A percentile compares a stretch with the other conserved stretches of the same genome.
These are phyloP conservation scores for Colletotrichum gloeosporioides DNA, from an alignment of 2,329 filamentous ascomycete genomes.

Conservation along the genomic window DNA sequence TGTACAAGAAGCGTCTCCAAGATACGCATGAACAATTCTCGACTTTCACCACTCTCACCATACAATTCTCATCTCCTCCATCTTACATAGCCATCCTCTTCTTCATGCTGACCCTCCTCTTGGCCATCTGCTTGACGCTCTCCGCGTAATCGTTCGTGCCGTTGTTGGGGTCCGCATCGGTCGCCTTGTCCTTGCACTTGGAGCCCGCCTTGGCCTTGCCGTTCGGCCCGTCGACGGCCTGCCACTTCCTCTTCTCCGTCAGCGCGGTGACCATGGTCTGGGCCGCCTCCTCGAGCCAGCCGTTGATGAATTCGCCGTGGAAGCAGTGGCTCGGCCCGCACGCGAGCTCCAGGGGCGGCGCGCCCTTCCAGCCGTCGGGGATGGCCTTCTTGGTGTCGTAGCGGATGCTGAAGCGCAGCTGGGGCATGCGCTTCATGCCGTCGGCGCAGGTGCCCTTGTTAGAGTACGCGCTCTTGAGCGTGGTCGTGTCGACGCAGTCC, in stretches of 20 bases:
- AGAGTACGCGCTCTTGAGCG: constrained; percentile 22
- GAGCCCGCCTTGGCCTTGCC: constrained; percentile 30
- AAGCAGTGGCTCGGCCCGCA: constrained; percentile 43
- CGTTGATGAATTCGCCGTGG: constrained; percentile 52
- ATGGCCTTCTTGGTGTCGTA: constrained; percentile 47
- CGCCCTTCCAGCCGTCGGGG: constrained; percentile 50
- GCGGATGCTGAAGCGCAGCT: constrained; percentile 51
- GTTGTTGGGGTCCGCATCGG: constrained; percentile 39
- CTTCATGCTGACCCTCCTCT: background rate
- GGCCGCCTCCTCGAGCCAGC: constrained; percentile 45
- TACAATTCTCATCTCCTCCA: background rate
- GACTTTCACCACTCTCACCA: background rate
- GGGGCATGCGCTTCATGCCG: constrained; percentile 50
- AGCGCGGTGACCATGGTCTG: constrained; percentile 43
- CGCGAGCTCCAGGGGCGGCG: constrained; percentile 48
- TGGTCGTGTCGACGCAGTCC: constrained; percentile 25
- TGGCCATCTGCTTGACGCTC: constrained; percentile 25
- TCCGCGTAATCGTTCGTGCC: constrained; percentile 40
- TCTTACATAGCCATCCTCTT: background rate
- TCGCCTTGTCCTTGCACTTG: constrained; percentile 31
- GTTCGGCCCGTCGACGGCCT: constrained; percentile 34
- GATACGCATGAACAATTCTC: background rate
- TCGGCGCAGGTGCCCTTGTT: constrained; percentile 34
- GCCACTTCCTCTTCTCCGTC: constrained; percentile 22
- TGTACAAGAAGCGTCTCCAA: background rate